phyloP scores from a whole-genome alignment of 345 rosid genomes.

The Hevea brasiliensis region DNA sequence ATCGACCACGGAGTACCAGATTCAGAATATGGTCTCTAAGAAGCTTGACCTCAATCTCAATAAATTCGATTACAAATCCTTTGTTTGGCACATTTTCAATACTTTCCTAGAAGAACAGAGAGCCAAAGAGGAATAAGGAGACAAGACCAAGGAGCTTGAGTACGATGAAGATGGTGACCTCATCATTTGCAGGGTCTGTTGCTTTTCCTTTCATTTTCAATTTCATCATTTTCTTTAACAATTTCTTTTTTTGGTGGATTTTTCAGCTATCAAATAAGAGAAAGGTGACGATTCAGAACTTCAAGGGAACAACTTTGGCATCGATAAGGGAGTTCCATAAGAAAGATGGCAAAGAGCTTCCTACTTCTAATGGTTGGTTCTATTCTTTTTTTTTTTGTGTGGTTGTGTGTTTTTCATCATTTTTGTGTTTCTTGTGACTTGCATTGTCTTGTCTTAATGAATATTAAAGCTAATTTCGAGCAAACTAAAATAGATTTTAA shows the following conservation, averaged over 20 bases:
- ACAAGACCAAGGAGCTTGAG: slow-evolving; percentile 29
- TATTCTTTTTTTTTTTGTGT: not conserved
- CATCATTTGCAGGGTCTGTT: slow-evolving; percentile 66
- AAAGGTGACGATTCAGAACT: slow-evolving; percentile 83
- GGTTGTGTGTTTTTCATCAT: not conserved
- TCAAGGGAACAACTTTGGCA: slow-evolving; percentile 68
- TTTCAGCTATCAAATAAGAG: slow-evolving; percentile 67
- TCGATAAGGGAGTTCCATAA: slow-evolving; percentile 80
- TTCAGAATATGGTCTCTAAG: slow-evolving; percentile 67
- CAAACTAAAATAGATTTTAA: no score
- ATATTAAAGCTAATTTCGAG: no score
- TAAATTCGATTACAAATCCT: slow-evolving; percentile 53
- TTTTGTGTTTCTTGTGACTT: not conserved
- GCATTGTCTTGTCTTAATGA: no score
- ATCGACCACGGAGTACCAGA: slow-evolving; percentile 67
- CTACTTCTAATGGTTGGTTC: slow-evolving; percentile 66
- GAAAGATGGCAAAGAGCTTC: slow-evolving; percentile 87
- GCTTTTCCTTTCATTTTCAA: not conserved
- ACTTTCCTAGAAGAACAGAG: slow-evolving; percentile 59
- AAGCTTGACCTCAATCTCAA: slow-evolving; percentile 67
- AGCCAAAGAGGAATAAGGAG: slow-evolving; percentile 25
- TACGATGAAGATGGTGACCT: slow-evolving; percentile 78
- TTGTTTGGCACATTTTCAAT: slow-evolving; percentile 57
- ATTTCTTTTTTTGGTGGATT: not conserved
- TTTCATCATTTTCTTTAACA: not conserved